Evolutionary conservation across 768 basidiomycete species (phyloP), one percentile per base, ranked within the genome.

Genomic region (Podaxis carcinomalis): DNA sequence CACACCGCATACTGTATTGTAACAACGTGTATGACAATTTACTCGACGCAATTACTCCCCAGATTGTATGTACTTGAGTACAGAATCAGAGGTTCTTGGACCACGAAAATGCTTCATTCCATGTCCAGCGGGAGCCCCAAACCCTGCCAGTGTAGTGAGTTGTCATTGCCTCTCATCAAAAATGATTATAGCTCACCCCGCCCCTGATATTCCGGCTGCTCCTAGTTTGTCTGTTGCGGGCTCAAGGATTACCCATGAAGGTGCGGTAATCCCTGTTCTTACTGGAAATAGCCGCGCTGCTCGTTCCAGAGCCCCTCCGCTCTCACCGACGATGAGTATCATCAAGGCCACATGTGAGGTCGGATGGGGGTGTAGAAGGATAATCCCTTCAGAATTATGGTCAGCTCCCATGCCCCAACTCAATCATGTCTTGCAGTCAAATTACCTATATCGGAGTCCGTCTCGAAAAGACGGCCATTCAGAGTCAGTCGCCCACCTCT

Each of bases 1-100:
- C 72, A 77, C 79, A 75, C 78, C 80, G 81, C 83, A 83, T 85
- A 89, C 81, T 91, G 90, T 92, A 91, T 87, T 91, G 89, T 92
- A 91, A 80, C 85, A 88, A 75, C 80, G 83, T 76, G 76, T 78
- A 61, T 55, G 59, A 61, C 62, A 63, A 52, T 57, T 53, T 55
- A 63, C 57, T 52, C 53, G 51, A 51, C 46, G 40, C 51, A 36
- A 50, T 51, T 36, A 51, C 36, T 52, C 25, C 25, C 6, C 47
- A 28, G 21, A 56, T 5, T 60, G 27, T 49, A 13, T 51, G 44
- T 32, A 52, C 16, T 11, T 36, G n/a, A 27, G n/a, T 32, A 47
- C 14, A 9, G 25, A 19, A 54, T 69, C 67, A 63, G 68, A 62
- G 47, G 19, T 13, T 40, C n/a, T 58, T 54, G 28, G 59, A 51